A percentile compares a stretch with the other conserved stretches of the same genome.
Evolutionary conservation across 2,329 filamentous ascomycete genomes (phyloP).

Genomic region (Colletotrichum magnum): DNA sequence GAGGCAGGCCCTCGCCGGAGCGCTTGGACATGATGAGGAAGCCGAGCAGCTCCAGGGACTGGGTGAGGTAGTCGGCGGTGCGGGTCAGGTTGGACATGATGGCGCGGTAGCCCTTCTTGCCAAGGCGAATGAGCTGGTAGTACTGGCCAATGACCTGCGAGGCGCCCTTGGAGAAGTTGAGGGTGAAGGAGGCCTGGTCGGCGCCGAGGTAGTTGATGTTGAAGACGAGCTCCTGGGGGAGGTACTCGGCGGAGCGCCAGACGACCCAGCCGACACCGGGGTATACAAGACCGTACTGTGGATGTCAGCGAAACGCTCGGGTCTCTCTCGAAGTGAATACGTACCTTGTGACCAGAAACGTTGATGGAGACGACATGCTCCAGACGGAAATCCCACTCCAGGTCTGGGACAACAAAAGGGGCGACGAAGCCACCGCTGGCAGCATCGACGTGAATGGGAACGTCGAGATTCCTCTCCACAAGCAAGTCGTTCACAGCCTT

Average conservation of each 20-base stretch:
- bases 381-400: slow-evolving; percentile 93
- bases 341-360: slow-evolving; percentile 88
- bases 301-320: background rate
- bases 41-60: slow-evolving; percentile 79
- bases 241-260: slow-evolving; percentile 86
- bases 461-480: slow-evolving; percentile 79
- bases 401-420: slow-evolving; percentile 86
- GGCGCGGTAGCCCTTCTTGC: slow-evolving; percentile 89
- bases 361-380: slow-evolving; percentile 94
- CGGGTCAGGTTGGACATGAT: slow-evolving; percentile 96
- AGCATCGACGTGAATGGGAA: slow-evolving; percentile 93
- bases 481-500: slow-evolving; percentile 93
- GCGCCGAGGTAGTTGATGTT: slow-evolving; percentile 99
- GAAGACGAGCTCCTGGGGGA: slow-evolving; percentile 94
- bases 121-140: slow-evolving; percentile 95
- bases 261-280: slow-evolving; percentile 95
- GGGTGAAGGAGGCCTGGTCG: slow-evolving; percentile 94
- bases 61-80: slow-evolving; percentile 88
- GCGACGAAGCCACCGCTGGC: slow-evolving; percentile 94
- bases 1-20: slow-evolving; percentile 82
- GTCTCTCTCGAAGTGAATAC: too few relatives aligned
- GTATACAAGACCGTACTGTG: slow-evolving; percentile 76
- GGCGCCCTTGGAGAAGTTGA: slow-evolving; percentile 97
- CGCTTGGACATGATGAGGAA: slow-evolving; percentile 92
- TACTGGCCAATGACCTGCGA: slow-evolving; percentile 97